Percentiles rank a stretch among this genome's conserved stretches.
These are phyloP conservation scores for Erodium moschatum DNA, from an alignment of 441 rosid species.

Conservation along the genomic window DNA sequence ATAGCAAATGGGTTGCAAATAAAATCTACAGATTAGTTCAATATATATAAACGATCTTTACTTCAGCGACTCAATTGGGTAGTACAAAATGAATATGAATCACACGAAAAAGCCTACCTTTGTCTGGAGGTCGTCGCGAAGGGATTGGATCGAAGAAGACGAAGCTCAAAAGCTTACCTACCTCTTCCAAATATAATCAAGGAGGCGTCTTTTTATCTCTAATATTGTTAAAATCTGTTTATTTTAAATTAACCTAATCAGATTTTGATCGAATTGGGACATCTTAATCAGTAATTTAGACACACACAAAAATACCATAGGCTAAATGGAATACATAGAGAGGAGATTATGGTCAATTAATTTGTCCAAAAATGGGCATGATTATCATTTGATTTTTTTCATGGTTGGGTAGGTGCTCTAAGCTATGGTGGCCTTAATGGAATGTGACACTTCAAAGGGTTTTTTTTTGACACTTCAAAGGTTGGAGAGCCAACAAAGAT, in stretches of 20 bases:
- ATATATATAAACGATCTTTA: not conserved
- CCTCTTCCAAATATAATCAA: too few relatives aligned
- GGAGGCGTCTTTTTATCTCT: too few relatives aligned
- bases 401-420: not conserved
- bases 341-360: too few relatives aligned
- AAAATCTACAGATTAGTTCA: not conserved
- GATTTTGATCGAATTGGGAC: too few relatives aligned
- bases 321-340: too few relatives aligned
- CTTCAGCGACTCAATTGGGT: not conserved
- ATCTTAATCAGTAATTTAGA: too few relatives aligned
- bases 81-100: not conserved
- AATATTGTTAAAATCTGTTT: too few relatives aligned
- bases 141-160: not conserved
- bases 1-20: not conserved
- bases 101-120: not conserved
- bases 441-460: not conserved
- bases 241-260: too few relatives aligned
- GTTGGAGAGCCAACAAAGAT: not conserved
- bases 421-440: not conserved
- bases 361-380: too few relatives aligned
- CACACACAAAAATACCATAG: too few relatives aligned
- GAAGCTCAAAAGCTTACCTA: not conserved
- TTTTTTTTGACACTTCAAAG: not conserved
- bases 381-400: not conserved
- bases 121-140: not conserved